These are phyloP conservation scores for Galerina sulciceps DNA, from an alignment of 768 basidiomycete species.

Conservation along the genomic window DNA sequence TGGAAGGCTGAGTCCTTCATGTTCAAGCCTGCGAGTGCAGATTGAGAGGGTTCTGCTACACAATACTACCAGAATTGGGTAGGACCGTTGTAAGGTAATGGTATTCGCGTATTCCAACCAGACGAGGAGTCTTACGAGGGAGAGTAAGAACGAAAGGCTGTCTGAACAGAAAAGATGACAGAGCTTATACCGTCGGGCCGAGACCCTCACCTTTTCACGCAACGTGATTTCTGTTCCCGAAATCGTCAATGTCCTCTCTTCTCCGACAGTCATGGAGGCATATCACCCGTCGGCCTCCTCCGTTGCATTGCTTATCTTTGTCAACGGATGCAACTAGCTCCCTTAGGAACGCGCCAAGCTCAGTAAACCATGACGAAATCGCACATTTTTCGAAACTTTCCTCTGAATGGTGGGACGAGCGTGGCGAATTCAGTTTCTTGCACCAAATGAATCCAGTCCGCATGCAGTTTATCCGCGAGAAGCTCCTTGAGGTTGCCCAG, in stretches of 20 bases:
- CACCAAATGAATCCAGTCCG: conserved; percentile 96
- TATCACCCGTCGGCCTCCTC: neutral
- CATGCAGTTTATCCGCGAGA: conserved; percentile 81
- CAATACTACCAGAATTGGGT: too few species aligned
- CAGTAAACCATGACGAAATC: conserved; percentile 80
- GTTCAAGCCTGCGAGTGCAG: too few species aligned
- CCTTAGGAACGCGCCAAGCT: neutral
- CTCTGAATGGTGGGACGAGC: conserved; percentile 95
- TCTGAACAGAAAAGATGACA: too few species aligned
- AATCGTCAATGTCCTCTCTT: neutral
- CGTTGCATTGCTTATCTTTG: too few species aligned
- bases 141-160: too few species aligned
- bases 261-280: neutral
- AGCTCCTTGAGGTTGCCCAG: conserved; percentile 63
- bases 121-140: too few species aligned
- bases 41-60: too few species aligned
- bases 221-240: too few species aligned
- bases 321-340: neutral
- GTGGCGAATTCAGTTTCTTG: conserved; percentile 84
- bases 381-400: conserved; percentile 89
- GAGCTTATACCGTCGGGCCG: too few species aligned
- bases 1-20: too few species aligned
- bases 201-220: neutral
- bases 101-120: too few species aligned
- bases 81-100: too few species aligned